Percentiles rank a stretch among this genome's conserved stretches.
These are phyloP conservation scores for Trichoderma orchidacearum DNA, from an alignment of 495 filamentous ascomycete species.

Conservation along the genomic window DNA sequence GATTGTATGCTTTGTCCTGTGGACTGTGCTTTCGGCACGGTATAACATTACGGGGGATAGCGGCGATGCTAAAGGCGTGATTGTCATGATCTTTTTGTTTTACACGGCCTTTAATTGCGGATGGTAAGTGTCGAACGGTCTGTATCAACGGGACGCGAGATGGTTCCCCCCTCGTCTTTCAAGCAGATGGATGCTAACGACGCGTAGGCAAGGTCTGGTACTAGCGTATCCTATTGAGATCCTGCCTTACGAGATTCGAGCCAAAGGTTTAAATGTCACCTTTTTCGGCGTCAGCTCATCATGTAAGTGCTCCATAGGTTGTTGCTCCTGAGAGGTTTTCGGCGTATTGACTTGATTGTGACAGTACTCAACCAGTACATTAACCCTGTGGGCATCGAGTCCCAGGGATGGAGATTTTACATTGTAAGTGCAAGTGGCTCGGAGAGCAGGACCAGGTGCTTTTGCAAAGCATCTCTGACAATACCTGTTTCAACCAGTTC, in stretches of 20 bases:
- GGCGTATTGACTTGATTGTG: not conserved
- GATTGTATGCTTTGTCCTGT: conserved; percentile 42
- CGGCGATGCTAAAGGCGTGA: conserved; percentile 33
- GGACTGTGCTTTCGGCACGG: conserved; percentile 30
- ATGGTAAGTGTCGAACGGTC: not conserved
- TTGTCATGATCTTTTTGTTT: conserved; percentile 45
- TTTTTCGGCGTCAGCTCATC: not conserved
- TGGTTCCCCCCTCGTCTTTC: too few relatives aligned
- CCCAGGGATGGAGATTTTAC: not conserved
- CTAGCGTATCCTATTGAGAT: conserved; percentile 58
- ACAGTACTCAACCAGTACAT: not conserved
- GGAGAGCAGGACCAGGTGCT: conserved; percentile 13
- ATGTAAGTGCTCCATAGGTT: not conserved
- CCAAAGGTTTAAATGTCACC: conserved; percentile 29
- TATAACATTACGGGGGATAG: conserved; percentile 21
- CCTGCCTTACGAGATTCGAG: conserved; percentile 57
- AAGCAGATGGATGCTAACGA: conserved; percentile 43
- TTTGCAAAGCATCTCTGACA: too few relatives aligned
- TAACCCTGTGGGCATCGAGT: not conserved
- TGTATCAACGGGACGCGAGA: too few relatives aligned
- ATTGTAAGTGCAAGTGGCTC: not conserved
- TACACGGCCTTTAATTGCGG: not conserved
- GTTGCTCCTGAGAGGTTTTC: not conserved
- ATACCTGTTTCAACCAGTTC: too few relatives aligned
- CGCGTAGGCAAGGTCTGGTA: conserved; percentile 49